Evolutionary conservation across 164 flowering plant species (phyloP), one percentile per base, ranked within the genome.

Genomic region (Cinnamomum chago): DNA sequence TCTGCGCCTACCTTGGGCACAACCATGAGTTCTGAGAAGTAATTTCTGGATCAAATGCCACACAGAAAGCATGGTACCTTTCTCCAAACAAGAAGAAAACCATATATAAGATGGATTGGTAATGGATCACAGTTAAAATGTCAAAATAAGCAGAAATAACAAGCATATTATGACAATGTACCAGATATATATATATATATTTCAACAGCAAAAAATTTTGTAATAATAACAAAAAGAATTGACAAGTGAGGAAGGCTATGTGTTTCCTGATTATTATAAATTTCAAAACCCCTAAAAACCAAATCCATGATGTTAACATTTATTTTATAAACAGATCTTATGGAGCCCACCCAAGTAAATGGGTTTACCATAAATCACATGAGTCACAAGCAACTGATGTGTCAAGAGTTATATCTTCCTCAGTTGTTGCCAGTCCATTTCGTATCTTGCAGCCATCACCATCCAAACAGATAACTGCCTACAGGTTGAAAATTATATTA

Each of bases 381-480:
- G 94, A 89, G 86, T 96, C 98, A 84, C 99, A 96, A 78, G 99
- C 99, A 87, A 96, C 91, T 75, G 99, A 96, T 67, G 95, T 94
- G 81, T 96, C 99, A 73, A 90, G 86, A 85, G 84, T 76, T 65
- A 85, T 75, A 79, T 84, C 88, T 67, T 82, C 97, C 66, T 81
- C 90, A 77, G 76, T 70, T 72, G 73, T 71, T 71, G 75, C 80
- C 65, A 76, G 76, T 67, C 90, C 88, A 84, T 76, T 87, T 62
- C 93, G 88, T 81, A 96, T 78, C 85, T 89, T 93, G 92, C 99
- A 96, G 73, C 84, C 97, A 87, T 88, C 91, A 81, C 95, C 98
- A 78, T 91, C 98, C 88, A 96, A 85, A 84, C 99, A 96, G 79
- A 84, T 86, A 83, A 96, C 98, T 88, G 99, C 95, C 99, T 96